Evolutionary conservation across 331 rosid species (phyloP), one percentile per base, ranked within the genome.

Genomic region (Quercus lobata): DNA sequence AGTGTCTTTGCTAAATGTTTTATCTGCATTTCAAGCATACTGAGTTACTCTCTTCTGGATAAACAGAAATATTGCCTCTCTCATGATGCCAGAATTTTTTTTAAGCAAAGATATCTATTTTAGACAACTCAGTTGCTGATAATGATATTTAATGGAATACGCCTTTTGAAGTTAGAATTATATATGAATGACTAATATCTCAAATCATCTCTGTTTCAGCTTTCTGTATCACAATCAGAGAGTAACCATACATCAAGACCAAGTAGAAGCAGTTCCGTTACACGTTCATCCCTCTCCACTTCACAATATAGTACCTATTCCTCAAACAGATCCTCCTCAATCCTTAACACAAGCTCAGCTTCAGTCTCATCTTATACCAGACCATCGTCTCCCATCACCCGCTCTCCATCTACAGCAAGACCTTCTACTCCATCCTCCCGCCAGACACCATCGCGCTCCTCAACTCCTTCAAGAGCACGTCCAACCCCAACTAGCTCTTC

Each of bases 311-410:
- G 66, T 81, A 83, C 82, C 78, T 87, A 86, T 68, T 88, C 99
- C 82, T 87, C 97, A 76, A 94, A 89, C 84, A 90, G 97, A 87
- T 72, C 88, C 78, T 85, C 91, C 30, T 81, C 90, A 58, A 87
- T 95, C 83, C 97, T 95, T 54, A 93, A 91, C 87, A 95, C 97
- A 65, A 95, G 97, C 86, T 95, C 99, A 17, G 91, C 90, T 76
- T 95, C 99, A n/a, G 94, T 95, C 75, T 89, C 99, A 56, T 95
- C 99, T 77, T 95, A 91, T 83, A 85, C 84, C 11, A 80, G 99
- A 83, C 92, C 99, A 35, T 88, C 99, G 35, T 95, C 99, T 68
- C 97, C 99, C 4, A 52, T 79, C 66, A 80, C 90, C 76, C 97
- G 94, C 74, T 82, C 91, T 30, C 70, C 95, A 35, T 81, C 97